phyloP scores from a whole-genome alignment of 2,329 filamentous ascomycete species.

The Pestalotiopsis sp. region DNA sequence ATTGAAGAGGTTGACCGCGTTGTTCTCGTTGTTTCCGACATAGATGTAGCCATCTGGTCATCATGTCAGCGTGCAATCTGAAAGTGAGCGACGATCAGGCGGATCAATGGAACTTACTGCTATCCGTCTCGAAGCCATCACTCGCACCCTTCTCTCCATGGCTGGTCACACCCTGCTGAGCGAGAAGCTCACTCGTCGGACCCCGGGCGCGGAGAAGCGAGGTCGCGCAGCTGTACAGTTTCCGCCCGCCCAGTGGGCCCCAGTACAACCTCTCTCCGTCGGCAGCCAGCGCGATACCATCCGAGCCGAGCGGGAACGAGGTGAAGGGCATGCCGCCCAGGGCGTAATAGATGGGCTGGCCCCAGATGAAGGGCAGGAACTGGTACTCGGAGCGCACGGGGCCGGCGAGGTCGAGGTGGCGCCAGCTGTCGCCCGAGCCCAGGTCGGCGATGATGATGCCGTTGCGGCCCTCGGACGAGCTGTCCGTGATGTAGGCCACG shows the following conservation, averaged over 20 bases:
- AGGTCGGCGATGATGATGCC: conserved; percentile 54
- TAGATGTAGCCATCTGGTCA: conserved; percentile 44
- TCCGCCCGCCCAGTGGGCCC: conserved; percentile 43
- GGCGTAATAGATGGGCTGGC: conserved; percentile 45
- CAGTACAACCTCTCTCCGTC: conserved; percentile 51
- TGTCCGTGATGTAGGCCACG: conserved; percentile 57
- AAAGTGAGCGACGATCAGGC: no score
- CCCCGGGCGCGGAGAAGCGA: conserved; percentile 40
- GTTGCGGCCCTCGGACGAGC: conserved; percentile 47
- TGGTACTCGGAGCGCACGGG: conserved; percentile 43
- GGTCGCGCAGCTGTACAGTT: conserved; percentile 43
- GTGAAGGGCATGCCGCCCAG: conserved; percentile 35
- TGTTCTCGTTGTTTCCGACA: conserved; percentile 51
- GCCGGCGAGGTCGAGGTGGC: conserved; percentile 45
- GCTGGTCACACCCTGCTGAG: conserved; percentile 43
- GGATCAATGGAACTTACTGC: no score
- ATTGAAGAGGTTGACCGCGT: conserved; percentile 48
- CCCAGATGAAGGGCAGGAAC: conserved; percentile 52
- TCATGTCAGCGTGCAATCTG: no score
- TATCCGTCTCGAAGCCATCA: conserved; percentile 55
- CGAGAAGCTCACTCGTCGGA: conserved; percentile 41
- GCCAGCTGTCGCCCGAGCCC: conserved; percentile 48
- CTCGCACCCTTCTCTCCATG: conserved; percentile 50
- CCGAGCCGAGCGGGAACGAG: conserved; percentile 45
- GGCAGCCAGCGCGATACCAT: conserved; percentile 52